Base-by-base conservation (phyloP, 2,329 filamentous ascomycete species). In the Pseudogymnoascus sp. region DNA sequence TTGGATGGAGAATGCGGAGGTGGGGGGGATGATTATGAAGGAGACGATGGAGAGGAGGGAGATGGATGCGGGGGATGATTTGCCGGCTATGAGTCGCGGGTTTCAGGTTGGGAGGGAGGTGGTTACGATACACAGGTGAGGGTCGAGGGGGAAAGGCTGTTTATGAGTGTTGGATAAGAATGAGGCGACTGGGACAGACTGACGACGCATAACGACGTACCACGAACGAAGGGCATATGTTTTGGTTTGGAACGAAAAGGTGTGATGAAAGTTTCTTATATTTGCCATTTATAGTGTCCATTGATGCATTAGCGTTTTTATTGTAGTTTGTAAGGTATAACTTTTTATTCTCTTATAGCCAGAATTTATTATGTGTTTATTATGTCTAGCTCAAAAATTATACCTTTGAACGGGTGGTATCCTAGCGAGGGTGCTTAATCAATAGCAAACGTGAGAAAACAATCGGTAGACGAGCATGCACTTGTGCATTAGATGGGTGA, bases 31-130 rank as follows among this genome's bases (percentile, higher is more conserved):
- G n/a, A 75, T 82, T 62, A 73, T 82, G 56, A 74, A 75, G 63
- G 80, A 82, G 72, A 81, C 78, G 68, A 75, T 77, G 3, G 71
- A 73, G 33, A 72, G 79, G 61, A 72, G 79, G 42, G 78, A 80
- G 67, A 74, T 76, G 35, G 76, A 78, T 13, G 67, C 67, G 19
- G 70, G 71, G 6, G 68, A 73, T n/a, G 65, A 71, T 61, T 68
- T 82, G 60, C 79, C 79, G 5, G 75, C 78, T 7, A 82, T 81
- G 79, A 78, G 80, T 11, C 61, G 65, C 3, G 26, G 4, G 50
- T 33, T 56, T 56, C 50, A 33, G 26, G n/a, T 33, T 13, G 50
- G n/a, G n/a, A 33, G 50, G 23, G 29, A 33, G 50, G 6, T 7
- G 29, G 11, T 56, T 33, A n/a, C 15, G n/a, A 53, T 53, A 17